phyloP scores from a whole-genome alignment of 2,329 filamentous ascomycete species.

The Scolecobasidium constrictum region DNA sequence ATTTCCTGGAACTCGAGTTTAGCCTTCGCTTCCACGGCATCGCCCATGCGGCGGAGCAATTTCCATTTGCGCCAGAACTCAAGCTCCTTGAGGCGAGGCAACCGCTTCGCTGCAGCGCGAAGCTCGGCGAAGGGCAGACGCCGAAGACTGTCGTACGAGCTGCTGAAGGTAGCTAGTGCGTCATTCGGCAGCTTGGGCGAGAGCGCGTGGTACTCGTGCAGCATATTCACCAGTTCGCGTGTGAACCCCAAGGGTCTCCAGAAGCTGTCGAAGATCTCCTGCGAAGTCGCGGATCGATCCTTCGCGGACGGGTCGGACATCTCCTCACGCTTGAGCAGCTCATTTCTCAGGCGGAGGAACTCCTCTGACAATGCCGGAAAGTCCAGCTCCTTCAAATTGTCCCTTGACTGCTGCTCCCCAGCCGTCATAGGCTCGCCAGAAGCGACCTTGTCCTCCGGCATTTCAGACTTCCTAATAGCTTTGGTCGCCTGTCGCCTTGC shows the following conservation, averaged over 20 bases:
- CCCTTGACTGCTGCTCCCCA: background rate
- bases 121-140: background rate
- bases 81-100: background rate
- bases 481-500: background rate
- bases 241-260: background rate
- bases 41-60: background rate
- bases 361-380: background rate
- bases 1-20: no score
- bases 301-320: no score
- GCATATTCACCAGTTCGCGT: background rate
- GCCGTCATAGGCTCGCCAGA: background rate
- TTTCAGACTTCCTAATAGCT: background rate
- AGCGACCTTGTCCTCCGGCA: background rate
- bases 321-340: no score
- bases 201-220: background rate
- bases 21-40: no score
- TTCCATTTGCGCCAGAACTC: background rate
- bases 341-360: background rate
- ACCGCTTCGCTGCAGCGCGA: background rate
- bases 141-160: background rate
- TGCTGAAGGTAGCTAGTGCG: background rate
- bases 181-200: background rate
- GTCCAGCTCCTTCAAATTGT: no score
- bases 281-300: background rate
- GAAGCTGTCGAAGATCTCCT: no score